A percentile compares a stretch with the other conserved stretches of the same genome.
Evolutionary conservation across 164 flowering plant species (phyloP).

Genomic region (Magnolia sinica): DNA sequence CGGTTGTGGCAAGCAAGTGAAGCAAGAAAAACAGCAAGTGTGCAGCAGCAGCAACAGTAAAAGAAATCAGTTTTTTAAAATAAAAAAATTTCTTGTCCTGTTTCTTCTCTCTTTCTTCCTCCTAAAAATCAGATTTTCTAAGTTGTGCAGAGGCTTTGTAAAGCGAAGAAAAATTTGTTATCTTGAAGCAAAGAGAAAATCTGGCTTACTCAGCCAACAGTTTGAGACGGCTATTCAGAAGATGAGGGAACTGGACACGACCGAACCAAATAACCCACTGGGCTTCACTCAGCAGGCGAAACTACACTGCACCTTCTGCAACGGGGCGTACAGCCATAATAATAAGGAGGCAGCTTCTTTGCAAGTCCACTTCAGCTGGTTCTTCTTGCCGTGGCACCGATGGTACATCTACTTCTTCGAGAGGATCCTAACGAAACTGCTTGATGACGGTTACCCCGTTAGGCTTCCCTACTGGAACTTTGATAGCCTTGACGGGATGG

Average conservation of each 20-base stretch:
- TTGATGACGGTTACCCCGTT: background rate
- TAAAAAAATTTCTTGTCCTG: too few relatives aligned
- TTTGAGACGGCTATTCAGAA: background rate
- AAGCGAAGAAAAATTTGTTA: too few relatives aligned
- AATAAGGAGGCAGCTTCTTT: too few relatives aligned
- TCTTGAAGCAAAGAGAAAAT: too few relatives aligned
- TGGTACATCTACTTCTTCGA: conserved; percentile 14
- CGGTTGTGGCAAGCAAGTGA: too few relatives aligned
- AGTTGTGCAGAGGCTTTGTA: too few relatives aligned
- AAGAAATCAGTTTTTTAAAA: too few relatives aligned
- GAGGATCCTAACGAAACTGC: conserved; percentile 5
- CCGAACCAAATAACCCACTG: background rate
- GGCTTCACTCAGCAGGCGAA: background rate
- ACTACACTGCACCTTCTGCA: conserved; percentile 12
- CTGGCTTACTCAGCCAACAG: too few relatives aligned
- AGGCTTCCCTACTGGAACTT: conserved; percentile 14
- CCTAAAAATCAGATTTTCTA: too few relatives aligned
- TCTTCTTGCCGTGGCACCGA: conserved; percentile 14
- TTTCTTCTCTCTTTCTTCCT: too few relatives aligned
- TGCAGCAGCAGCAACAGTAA: too few relatives aligned
- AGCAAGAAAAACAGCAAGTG: too few relatives aligned
- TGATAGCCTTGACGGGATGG: conserved; percentile 4
- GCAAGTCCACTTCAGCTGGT: conserved; percentile 9
- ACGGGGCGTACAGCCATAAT: background rate
- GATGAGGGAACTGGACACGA: conserved; percentile 1